Conservation (phyloP, 176 grass and related monocot genomes). For the Ananas comosus region DNA sequence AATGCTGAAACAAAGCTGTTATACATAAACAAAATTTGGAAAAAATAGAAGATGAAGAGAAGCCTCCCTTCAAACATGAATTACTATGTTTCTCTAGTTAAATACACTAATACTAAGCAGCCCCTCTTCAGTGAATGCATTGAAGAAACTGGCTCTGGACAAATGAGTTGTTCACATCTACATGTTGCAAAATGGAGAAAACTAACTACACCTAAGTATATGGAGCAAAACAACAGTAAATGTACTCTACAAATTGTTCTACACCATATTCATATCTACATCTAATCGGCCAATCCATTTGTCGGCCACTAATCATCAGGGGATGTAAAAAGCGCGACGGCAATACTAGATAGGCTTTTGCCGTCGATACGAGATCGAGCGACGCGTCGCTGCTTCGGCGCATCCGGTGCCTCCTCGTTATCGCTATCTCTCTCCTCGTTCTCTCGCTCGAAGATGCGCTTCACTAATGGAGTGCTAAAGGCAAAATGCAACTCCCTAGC, state of each 20-base stretch:
- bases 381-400: conserved; percentile 60
- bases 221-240: conserved; percentile 10
- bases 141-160: conserved; percentile 40
- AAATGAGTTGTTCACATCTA: conserved; percentile 17
- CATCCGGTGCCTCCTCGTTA: conserved; percentile 27
- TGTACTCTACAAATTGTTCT: conserved; percentile 3
- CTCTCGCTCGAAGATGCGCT: conserved; percentile 8
- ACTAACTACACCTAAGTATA: conserved; percentile 19
- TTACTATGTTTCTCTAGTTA: conserved; percentile 8
- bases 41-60: conserved; percentile 1
- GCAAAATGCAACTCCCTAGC: conserved; percentile 67
- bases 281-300: not conserved
- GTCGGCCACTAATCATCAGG: conserved; percentile 21
- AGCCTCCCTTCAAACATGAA: conserved; percentile 2
- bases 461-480: conserved; percentile 44
- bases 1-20: not conserved
- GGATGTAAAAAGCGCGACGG: conserved; percentile 36
- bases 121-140: conserved; percentile 67
- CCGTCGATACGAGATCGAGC: conserved; percentile 28
- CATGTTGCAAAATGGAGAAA: conserved; percentile 4
- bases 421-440: not conserved
- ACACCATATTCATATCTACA: conserved; percentile 36
- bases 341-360: conserved; percentile 39
- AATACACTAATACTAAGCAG: not conserved
- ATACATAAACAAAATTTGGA: conserved; percentile 18